Conservation (phyloP, 2,329 filamentous ascomycete species). For the Seiridium cupressi region DNA sequence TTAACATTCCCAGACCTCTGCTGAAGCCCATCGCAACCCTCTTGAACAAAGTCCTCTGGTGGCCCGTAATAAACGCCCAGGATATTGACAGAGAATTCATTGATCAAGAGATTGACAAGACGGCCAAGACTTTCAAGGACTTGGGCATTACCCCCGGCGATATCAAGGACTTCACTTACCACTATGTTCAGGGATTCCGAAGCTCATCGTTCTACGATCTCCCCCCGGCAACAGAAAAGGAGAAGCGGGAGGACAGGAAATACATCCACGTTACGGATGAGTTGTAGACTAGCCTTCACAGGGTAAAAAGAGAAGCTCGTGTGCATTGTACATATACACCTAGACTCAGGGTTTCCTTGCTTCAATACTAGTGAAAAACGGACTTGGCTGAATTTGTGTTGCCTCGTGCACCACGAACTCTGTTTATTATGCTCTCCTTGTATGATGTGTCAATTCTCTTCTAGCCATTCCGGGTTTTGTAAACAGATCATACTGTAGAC, state of each 20-base stretch:
- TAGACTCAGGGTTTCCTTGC: conserved; percentile 25
- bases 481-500: too few species aligned
- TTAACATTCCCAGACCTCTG: conserved; percentile 83
- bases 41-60: conserved; percentile 85
- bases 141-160: conserved; percentile 87
- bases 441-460: too few species aligned
- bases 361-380: conserved; percentile 6
- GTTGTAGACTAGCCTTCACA: conserved; percentile 52
- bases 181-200: conserved; percentile 93
- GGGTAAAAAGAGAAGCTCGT: conserved; percentile 15
- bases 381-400: not conserved
- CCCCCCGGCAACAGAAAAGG: conserved; percentile 89
- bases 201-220: conserved; percentile 88
- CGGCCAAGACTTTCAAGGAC: conserved; percentile 93
- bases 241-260: conserved; percentile 93
- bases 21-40: conserved; percentile 73
- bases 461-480: too few species aligned
- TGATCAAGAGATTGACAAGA: conserved; percentile 86
- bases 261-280: conserved; percentile 93
- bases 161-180: conserved; percentile 82
- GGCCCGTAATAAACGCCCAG: conserved; percentile 78
- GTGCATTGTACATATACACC: conserved; percentile 34
- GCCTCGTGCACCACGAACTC: not conserved
- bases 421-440: not conserved
- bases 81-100: conserved; percentile 90